These are phyloP conservation scores for Senna siamea DNA, from an alignment of 306 rosid genomes.

Conservation along the genomic window DNA sequence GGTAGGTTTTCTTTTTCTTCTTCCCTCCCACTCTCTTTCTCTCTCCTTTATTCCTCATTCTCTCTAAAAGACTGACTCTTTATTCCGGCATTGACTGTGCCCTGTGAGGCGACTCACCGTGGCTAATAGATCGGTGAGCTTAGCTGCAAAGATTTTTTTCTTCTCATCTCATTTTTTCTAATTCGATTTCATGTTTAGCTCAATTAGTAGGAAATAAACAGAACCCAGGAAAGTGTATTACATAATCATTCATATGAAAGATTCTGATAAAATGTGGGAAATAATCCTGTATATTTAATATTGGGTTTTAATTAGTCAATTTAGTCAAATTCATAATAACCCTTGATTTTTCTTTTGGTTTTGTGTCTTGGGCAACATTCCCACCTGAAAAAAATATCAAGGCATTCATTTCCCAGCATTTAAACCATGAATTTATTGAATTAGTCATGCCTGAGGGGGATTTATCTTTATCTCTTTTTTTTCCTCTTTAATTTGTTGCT, in stretches of 20 bases:
- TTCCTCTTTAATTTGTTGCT: slow-evolving; percentile 3
- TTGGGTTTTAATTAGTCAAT: slow-evolving; percentile 39
- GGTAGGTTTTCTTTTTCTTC: slow-evolving; percentile 27
- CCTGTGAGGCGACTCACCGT: slow-evolving; percentile 32
- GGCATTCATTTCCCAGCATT: slow-evolving; percentile 39
- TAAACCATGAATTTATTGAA: slow-evolving; percentile 34
- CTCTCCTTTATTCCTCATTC: not conserved
- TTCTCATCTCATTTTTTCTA: slow-evolving; percentile 31
- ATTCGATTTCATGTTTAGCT: slow-evolving; percentile 13
- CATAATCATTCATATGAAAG: slow-evolving; percentile 46
- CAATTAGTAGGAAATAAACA: slow-evolving; percentile 38
- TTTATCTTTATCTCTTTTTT: not conserved
- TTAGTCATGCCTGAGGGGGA: slow-evolving; percentile 25
- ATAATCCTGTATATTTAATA: slow-evolving; percentile 45
- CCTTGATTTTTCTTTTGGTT: slow-evolving; percentile 27
- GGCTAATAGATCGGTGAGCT: slow-evolving; percentile 52
- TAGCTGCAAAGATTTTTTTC: slow-evolving; percentile 17
- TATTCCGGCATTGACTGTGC: slow-evolving; percentile 57
- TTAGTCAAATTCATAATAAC: slow-evolving; percentile 40
- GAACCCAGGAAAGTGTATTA: slow-evolving; percentile 35
- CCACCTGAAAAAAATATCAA: slow-evolving; percentile 31
- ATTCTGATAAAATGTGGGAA: slow-evolving; percentile 49
- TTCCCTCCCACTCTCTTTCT: not conserved
- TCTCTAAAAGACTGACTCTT: slow-evolving; percentile 32
- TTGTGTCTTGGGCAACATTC: slow-evolving; percentile 40